Conservation (phyloP, 2,329 filamentous ascomycete genomes). For the Zymoseptoria brevis region DNA sequence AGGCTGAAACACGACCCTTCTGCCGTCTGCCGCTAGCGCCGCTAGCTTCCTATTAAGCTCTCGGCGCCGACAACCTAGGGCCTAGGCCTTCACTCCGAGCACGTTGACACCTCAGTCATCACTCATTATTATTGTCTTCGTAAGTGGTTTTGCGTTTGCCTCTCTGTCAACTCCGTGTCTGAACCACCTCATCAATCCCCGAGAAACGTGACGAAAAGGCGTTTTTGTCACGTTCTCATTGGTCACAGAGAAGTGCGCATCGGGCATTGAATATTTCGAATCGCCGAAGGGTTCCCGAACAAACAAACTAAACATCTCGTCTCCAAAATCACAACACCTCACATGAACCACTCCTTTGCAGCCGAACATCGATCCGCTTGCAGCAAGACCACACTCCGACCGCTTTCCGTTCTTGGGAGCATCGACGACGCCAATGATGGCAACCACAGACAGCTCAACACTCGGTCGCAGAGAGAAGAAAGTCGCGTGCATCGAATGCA, state of each 20-base stretch:
- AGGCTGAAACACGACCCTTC: background rate
- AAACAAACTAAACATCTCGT: background rate
- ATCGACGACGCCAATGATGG: too few species aligned
- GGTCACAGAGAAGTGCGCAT: background rate
- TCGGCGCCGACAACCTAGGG: too few species aligned
- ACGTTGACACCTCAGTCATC: background rate
- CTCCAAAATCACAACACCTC: background rate
- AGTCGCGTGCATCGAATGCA: slow-evolving; percentile 34
- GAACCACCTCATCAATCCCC: background rate
- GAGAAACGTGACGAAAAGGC: background rate
- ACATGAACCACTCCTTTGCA: background rate
- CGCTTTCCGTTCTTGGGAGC: too few species aligned
- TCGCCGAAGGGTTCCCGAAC: background rate
- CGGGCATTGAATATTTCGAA: background rate
- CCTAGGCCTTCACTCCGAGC: background rate
- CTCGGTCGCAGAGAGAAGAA: background rate
- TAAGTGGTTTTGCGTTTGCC: background rate
- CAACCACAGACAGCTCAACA: too few species aligned
- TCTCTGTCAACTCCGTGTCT: background rate
- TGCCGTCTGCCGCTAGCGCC: background rate
- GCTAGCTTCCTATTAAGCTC: too few species aligned
- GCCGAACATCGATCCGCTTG: background rate
- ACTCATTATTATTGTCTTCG: background rate
- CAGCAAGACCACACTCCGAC: background rate
- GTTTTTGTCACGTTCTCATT: background rate